Evolutionary conservation across 192 early-diverging fungal genomes (phyloP).

Genomic region (Backusella tarrabulga): DNA sequence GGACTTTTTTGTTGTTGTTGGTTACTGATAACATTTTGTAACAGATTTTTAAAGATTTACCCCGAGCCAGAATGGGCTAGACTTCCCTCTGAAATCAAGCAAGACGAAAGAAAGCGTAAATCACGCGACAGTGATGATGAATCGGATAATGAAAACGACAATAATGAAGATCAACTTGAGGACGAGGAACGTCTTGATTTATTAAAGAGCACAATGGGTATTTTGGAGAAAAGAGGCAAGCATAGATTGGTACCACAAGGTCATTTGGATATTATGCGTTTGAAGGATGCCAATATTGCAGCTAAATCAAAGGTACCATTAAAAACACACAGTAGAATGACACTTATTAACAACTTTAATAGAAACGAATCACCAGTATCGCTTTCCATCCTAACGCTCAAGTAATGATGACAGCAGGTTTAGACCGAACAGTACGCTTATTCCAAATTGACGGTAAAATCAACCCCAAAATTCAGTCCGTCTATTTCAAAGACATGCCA

Average conservation of each 20-base stretch:
- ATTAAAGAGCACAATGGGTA: slow-evolving; percentile 43
- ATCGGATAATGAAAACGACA: slow-evolving; percentile 45
- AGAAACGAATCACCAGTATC: slow-evolving; percentile 64
- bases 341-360: slow-evolving; percentile 16
- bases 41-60: slow-evolving; percentile 76
- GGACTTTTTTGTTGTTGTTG: background rate
- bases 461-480: slow-evolving; percentile 89
- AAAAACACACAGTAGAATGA: slow-evolving; percentile 26
- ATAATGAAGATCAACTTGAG: slow-evolving; percentile 33
- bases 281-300: slow-evolving; percentile 79
- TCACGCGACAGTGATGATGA: slow-evolving; percentile 28
- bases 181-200: slow-evolving; percentile 47
- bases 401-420: slow-evolving; percentile 84
- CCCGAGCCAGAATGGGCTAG: slow-evolving; percentile 85
- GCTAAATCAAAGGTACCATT: slow-evolving; percentile 3
- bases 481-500: slow-evolving; percentile 88
- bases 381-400: slow-evolving; percentile 90
- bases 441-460: slow-evolving; percentile 93
- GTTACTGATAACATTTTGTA: background rate
- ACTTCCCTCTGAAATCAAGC: slow-evolving; percentile 50
- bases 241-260: slow-evolving; percentile 46
- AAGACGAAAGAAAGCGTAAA: slow-evolving; percentile 29
- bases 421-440: slow-evolving; percentile 84
- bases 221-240: slow-evolving; percentile 34
- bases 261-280: slow-evolving; percentile 58